Percentiles rank a stretch among this genome's conserved stretches.
phyloP scores from a whole-genome alignment of 2,329 filamentous ascomycete species.

The Cladosporium colombiae region DNA sequence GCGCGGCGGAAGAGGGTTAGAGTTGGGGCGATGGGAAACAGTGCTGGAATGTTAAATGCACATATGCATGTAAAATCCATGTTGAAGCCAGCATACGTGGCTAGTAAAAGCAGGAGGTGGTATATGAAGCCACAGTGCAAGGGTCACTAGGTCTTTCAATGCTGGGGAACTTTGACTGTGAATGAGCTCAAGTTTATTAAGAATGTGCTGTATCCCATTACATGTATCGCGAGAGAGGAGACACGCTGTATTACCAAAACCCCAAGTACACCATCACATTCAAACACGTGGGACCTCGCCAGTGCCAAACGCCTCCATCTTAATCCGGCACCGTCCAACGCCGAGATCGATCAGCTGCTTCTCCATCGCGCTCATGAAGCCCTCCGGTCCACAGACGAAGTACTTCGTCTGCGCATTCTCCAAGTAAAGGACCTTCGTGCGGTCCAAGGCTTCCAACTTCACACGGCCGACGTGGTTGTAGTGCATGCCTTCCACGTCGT shows the following conservation, averaged over 20 bases:
- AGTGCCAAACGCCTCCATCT: slow-evolving; percentile 30
- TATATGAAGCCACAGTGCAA: no score
- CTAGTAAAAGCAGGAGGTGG: neutral
- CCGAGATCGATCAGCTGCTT: slow-evolving; percentile 56
- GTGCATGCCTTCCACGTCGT: slow-evolving; percentile 54
- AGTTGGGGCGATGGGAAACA: neutral
- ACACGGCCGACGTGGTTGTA: slow-evolving; percentile 63
- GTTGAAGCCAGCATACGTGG: neutral
- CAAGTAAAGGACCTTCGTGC: slow-evolving; percentile 57
- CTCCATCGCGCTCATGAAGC: slow-evolving; percentile 67
- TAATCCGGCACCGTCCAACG: slow-evolving; percentile 45
- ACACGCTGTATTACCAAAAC: neutral
- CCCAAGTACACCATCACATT: neutral
- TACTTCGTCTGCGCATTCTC: slow-evolving; percentile 61
- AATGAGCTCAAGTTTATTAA: neutral
- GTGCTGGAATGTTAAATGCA: neutral
- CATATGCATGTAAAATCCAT: no score
- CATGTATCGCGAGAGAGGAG: neutral
- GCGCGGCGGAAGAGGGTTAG: no score
- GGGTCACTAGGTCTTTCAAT: no score
- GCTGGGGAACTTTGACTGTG: neutral
- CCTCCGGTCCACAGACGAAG: slow-evolving; percentile 69
- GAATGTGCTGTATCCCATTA: neutral
- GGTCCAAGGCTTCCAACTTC: slow-evolving; percentile 58
- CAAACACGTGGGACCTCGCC: slow-evolving; percentile 13